Evolutionary conservation across 2,329 filamentous ascomycete species (phyloP).

Genomic region (Conoideocrella luteorostrata): DNA sequence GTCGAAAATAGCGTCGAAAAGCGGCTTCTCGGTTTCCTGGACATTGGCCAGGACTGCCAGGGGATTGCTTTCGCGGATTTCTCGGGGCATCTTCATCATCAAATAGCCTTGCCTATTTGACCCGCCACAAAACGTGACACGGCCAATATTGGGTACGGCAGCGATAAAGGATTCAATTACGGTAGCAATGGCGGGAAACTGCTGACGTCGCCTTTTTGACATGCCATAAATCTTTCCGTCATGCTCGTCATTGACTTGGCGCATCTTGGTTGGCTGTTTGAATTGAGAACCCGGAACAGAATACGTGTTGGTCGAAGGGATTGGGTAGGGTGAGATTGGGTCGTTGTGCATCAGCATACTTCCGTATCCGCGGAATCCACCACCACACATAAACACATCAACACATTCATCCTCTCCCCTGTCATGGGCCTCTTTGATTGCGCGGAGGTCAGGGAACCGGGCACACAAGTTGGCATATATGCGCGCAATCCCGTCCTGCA

Average conservation of each 20-base stretch:
- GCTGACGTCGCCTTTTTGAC: conserved; percentile 68
- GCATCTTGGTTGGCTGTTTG: conserved; percentile 44
- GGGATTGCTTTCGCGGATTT: conserved; percentile 59
- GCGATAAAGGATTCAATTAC: conserved; percentile 70
- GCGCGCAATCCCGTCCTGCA: conserved; percentile 50
- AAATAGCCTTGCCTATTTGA: conserved; percentile 81
- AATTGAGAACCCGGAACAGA: conserved; percentile 58
- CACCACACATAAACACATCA: conserved; percentile 79
- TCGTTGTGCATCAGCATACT: conserved; percentile 81
- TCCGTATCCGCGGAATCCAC: conserved; percentile 85
- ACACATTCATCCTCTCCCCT: conserved; percentile 36
- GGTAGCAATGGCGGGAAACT: conserved; percentile 78
- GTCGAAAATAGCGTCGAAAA: conserved; percentile 30
- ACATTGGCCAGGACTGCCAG: conserved; percentile 36
- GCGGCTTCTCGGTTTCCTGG: conserved; percentile 17
- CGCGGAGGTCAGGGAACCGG: conserved; percentile 43
- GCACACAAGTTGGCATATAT: conserved; percentile 51
- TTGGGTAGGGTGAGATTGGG: conserved; percentile 68
- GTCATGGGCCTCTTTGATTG: conserved; percentile 29
- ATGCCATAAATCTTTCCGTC: conserved; percentile 64
- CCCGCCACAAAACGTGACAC: conserved; percentile 78
- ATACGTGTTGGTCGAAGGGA: conserved; percentile 77
- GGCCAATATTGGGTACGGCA: conserved; percentile 62
- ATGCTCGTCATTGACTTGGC: conserved; percentile 40
- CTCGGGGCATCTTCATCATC: conserved; percentile 59